These are phyloP conservation scores for Ceratopteris richardii DNA, from an alignment of 75 land plant species.

Conservation along the genomic window DNA sequence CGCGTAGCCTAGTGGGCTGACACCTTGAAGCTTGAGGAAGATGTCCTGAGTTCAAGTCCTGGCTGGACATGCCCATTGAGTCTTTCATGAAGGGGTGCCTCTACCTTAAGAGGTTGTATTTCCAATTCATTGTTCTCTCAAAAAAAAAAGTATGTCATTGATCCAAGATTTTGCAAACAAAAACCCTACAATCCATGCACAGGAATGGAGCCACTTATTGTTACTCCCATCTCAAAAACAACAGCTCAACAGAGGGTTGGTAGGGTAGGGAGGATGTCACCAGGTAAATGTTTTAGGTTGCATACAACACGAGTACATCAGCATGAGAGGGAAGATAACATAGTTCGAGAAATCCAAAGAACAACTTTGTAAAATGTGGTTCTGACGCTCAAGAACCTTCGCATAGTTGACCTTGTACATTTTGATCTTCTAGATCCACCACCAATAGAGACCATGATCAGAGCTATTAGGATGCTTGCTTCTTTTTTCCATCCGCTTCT, in stretches of 20 bases:
- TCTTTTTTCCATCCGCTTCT: too few relatives aligned
- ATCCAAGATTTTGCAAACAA: conserved; percentile 94
- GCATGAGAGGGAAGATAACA: conserved; percentile 80
- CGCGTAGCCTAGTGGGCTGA: too few relatives aligned
- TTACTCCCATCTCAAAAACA: conserved; percentile 86
- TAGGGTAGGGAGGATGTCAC: conserved; percentile 91
- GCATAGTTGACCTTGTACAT: conserved; percentile 75
- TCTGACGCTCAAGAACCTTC: conserved; percentile 80
- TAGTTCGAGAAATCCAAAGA: conserved; percentile 89
- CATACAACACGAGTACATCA: conserved; percentile 74
- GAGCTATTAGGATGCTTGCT: too few relatives aligned
- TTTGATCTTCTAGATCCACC: conserved; percentile 99
- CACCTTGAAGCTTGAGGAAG: too few relatives aligned
- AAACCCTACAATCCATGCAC: conserved; percentile 94
- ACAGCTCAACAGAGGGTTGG: conserved; percentile 91
- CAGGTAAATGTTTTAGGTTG: conserved; percentile 87
- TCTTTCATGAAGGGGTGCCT: too few relatives aligned
- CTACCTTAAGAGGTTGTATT: too few relatives aligned
- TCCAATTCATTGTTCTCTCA: too few relatives aligned
- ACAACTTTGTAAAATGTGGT: conserved; percentile 93
- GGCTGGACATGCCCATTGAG: too few relatives aligned
- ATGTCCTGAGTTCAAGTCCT: too few relatives aligned
- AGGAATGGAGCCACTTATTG: conserved; percentile 85
- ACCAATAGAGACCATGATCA: conserved; percentile 77
- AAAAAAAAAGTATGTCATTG: too few relatives aligned